phyloP scores from a whole-genome alignment of 2,329 filamentous ascomycete species.

The Escovopsis sp. region DNA sequence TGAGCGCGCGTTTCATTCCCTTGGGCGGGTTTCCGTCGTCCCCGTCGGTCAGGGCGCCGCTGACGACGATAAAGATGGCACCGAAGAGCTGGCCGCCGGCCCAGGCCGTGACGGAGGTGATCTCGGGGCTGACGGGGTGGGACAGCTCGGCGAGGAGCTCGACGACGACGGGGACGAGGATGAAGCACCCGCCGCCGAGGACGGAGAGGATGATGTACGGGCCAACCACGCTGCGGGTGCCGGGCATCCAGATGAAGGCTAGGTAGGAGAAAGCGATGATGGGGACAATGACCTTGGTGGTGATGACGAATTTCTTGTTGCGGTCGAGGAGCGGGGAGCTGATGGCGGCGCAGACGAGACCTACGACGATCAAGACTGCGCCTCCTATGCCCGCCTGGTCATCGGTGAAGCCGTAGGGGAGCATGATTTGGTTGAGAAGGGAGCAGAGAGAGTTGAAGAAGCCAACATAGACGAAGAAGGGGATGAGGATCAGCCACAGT shows the following conservation, averaged over 20 bases:
- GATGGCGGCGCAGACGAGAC: constrained; percentile 62
- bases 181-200: constrained; percentile 67
- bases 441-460: constrained; percentile 89
- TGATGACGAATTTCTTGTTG: constrained; percentile 61
- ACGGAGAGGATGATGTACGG: constrained; percentile 62
- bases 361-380: constrained; percentile 76
- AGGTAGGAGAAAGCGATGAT: constrained; percentile 61
- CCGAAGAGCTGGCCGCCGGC: constrained; percentile 73
- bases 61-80: constrained; percentile 68
- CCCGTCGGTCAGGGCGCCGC: constrained; percentile 54
- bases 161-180: constrained; percentile 66
- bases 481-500: constrained; percentile 65
- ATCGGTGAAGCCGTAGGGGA: constrained; percentile 71
- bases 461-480: constrained; percentile 75
- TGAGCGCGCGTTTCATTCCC: constrained; percentile 60
- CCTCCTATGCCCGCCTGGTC: constrained; percentile 80
- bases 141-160: constrained; percentile 81
- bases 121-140: constrained; percentile 73
- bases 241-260: constrained; percentile 62
- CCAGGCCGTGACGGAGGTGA: constrained; percentile 76
- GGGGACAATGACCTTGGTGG: constrained; percentile 61
- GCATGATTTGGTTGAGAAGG: constrained; percentile 77
- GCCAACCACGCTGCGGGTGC: constrained; percentile 42
- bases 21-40: constrained; percentile 38
- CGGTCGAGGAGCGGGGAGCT: constrained; percentile 71